These are phyloP conservation scores for Russula dissimulans DNA, from an alignment of 768 basidiomycete species.

Conservation along the genomic window DNA sequence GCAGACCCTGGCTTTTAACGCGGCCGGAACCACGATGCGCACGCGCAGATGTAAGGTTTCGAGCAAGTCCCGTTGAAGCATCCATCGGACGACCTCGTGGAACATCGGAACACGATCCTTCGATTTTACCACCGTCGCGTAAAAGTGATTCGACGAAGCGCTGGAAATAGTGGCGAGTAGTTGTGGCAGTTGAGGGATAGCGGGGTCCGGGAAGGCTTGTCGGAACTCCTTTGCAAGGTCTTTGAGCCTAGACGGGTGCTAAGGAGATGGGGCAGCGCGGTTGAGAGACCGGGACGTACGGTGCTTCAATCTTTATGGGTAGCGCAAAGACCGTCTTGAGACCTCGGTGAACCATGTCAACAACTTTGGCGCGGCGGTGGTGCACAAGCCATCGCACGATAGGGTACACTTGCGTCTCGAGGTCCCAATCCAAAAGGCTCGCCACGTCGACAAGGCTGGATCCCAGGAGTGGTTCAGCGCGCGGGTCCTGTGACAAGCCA, in stretches of 20 bases:
- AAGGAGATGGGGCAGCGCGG: slow-evolving; percentile 7
- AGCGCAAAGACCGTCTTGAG: slow-evolving; percentile 78
- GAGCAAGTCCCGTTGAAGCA: slow-evolving; percentile 80
- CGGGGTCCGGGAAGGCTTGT: slow-evolving; percentile 44
- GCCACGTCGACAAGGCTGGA: slow-evolving; percentile 65
- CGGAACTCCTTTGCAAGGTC: slow-evolving; percentile 53
- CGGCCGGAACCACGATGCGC: slow-evolving; percentile 68
- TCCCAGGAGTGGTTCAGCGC: background rate
- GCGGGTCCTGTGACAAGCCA: background rate
- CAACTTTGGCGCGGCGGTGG: slow-evolving; percentile 81
- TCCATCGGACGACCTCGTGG: slow-evolving; percentile 81
- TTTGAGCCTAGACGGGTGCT: slow-evolving; percentile 35
- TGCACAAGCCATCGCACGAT: slow-evolving; percentile 90
- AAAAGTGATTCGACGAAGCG: slow-evolving; percentile 66
- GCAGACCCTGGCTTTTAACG: slow-evolving; percentile 66
- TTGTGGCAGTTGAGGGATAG: slow-evolving; percentile 60
- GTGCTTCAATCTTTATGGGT: slow-evolving; percentile 48
- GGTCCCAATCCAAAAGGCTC: slow-evolving; percentile 71
- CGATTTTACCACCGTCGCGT: slow-evolving; percentile 62
- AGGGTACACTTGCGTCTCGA: slow-evolving; percentile 76
- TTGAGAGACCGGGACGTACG: slow-evolving; percentile 38
- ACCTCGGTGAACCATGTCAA: slow-evolving; percentile 72
- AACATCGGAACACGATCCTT: slow-evolving; percentile 63
- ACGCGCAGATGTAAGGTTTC: slow-evolving; percentile 80
- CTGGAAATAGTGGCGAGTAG: slow-evolving; percentile 71